Conservation (phyloP, 495 filamentous ascomycete species). For the Schizothecium vesticola region DNA sequence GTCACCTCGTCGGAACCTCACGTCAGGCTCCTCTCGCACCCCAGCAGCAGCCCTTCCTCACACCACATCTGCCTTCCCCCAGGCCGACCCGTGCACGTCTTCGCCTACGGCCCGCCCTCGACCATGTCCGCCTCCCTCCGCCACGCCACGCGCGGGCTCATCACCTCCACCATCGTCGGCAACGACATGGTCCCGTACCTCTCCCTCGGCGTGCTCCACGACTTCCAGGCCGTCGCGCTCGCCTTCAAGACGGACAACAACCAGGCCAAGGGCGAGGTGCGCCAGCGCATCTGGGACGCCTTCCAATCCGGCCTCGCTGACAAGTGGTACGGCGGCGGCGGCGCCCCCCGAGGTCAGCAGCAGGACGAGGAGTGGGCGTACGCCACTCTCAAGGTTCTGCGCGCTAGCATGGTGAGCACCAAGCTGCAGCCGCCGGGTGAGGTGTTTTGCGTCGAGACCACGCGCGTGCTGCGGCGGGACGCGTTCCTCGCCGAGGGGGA, state of each 20-base stretch:
- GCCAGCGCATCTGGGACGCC: slow-evolving; percentile 58
- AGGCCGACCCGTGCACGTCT: slow-evolving; percentile 68
- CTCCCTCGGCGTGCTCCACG: slow-evolving; percentile 68
- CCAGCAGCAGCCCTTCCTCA: slow-evolving; percentile 2
- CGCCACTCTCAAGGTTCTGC: slow-evolving; percentile 58
- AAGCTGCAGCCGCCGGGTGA: slow-evolving; percentile 75
- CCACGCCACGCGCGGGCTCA: slow-evolving; percentile 64
- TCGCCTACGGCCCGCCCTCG: slow-evolving; percentile 71
- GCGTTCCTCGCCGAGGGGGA: slow-evolving; percentile 42
- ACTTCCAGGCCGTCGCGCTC: slow-evolving; percentile 64
- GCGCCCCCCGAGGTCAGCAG: background rate
- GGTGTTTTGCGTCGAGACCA: slow-evolving; percentile 65
- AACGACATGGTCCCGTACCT: slow-evolving; percentile 69
- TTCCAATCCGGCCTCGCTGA: slow-evolving; percentile 45
- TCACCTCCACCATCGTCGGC: slow-evolving; percentile 69
- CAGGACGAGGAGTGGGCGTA: slow-evolving; percentile 67
- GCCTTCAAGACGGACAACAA: slow-evolving; percentile 67
- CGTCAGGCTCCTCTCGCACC: slow-evolving; percentile 37
- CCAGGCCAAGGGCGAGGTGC: slow-evolving; percentile 59
- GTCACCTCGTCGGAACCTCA: slow-evolving; percentile 44
- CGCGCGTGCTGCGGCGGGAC: slow-evolving; percentile 54
- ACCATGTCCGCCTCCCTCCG: slow-evolving; percentile 69
- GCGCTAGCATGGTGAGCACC: slow-evolving; percentile 61
- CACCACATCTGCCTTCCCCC: slow-evolving; percentile 51
- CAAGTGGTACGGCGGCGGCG: slow-evolving; percentile 37